Conservation (phyloP, 768 basidiomycete genomes). For the Boletus rubescentipes region DNA sequence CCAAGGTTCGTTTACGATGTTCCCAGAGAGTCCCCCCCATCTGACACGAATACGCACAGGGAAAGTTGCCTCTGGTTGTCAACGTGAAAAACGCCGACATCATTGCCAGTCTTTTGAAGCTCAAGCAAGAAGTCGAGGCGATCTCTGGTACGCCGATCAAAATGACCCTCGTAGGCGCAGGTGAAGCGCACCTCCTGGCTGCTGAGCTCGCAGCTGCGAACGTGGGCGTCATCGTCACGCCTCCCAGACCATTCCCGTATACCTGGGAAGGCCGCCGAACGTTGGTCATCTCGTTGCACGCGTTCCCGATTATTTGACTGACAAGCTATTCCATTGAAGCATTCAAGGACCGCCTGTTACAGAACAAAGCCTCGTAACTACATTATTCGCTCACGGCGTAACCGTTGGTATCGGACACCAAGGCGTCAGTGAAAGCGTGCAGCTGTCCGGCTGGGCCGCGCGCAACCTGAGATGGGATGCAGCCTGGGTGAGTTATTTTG, state of each 20-base stretch:
- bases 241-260: constrained; percentile 61
- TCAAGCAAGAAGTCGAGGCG: constrained; percentile 55
- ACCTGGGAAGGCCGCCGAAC: constrained; percentile 67
- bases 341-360: constrained; percentile 67
- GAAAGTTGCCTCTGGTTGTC: constrained; percentile 62
- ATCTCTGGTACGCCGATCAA: constrained; percentile 30
- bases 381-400: constrained; percentile 55
- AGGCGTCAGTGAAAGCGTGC: constrained; percentile 52
- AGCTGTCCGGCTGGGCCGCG: constrained; percentile 77
- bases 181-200: constrained; percentile 52
- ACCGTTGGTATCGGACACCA: constrained; percentile 56
- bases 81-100: constrained; percentile 70
- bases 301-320: neutral
- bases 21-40: neutral
- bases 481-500: constrained; percentile 84
- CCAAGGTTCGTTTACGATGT: too few relatives aligned
- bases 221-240: constrained; percentile 70
- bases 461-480: constrained; percentile 85
- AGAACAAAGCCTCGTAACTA: constrained; percentile 69
- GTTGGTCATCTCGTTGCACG: constrained; percentile 36
- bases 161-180: constrained; percentile 57
- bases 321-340: constrained; percentile 30
- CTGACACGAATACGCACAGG: constrained; percentile 35
- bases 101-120: constrained; percentile 63
- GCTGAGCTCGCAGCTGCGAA: constrained; percentile 49